Percentiles rank a stretch among this genome's conserved stretches.
Evolutionary conservation across 331 rosid genomes (phyloP).

Genomic region (Malus hybrid): DNA sequence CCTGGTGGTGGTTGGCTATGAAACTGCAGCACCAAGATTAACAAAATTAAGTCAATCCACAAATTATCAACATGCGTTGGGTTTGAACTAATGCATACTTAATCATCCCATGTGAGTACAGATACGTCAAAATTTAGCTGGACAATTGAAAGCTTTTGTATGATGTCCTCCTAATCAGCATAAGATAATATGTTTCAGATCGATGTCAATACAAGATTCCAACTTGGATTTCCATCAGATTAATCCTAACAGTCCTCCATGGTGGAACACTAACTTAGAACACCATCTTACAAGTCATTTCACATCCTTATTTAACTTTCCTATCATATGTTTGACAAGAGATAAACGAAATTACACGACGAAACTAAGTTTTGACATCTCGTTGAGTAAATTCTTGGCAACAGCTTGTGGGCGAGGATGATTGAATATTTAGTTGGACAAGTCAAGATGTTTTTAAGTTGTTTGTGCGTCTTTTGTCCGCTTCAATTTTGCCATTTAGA

Average conservation of each 20-base stretch:
- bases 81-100: background rate
- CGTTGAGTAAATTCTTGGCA: constrained; percentile 6
- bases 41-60: constrained; percentile 6
- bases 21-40: constrained; percentile 30
- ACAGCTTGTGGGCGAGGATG: background rate
- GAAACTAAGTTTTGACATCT: background rate
- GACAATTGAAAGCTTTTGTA: background rate
- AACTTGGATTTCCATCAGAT: constrained; percentile 2
- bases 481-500: too few species aligned
- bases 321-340: background rate
- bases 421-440: constrained; percentile 2
- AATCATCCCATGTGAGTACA: background rate
- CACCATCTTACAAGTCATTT: constrained; percentile 3
- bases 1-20: constrained; percentile 47
- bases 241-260: constrained; percentile 2
- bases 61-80: background rate
- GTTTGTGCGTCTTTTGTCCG: too few species aligned
- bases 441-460: constrained; percentile 3
- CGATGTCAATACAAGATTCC: background rate
- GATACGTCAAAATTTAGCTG: background rate
- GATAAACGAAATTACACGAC: background rate
- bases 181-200: background rate
- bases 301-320: constrained; percentile 4
- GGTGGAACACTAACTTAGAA: constrained; percentile 7
- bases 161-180: background rate